A percentile compares a stretch with the other conserved stretches of the same genome.
Conservation (phyloP, 2,329 filamentous ascomycete genomes). For the Westerdykella sp. region DNA sequence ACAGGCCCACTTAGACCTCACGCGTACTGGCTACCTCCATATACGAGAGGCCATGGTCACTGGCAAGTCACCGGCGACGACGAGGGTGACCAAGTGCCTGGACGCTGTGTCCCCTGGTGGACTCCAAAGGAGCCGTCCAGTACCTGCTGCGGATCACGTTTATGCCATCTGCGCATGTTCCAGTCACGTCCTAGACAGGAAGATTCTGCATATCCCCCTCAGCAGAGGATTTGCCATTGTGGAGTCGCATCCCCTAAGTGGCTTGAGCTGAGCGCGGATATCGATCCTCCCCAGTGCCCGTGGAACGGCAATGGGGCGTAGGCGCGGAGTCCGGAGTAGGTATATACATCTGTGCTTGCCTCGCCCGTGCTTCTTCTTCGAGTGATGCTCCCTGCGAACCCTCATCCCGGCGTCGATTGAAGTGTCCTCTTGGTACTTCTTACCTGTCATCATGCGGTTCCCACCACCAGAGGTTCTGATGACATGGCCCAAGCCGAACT, state of each 20-base stretch:
- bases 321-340: slow-evolving; percentile 5
- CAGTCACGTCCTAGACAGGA: slow-evolving; percentile 18
- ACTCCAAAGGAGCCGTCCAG: slow-evolving; percentile 16
- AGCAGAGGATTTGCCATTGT: slow-evolving; percentile 16
- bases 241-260: slow-evolving; percentile 16
- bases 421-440: background rate
- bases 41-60: slow-evolving; percentile 12
- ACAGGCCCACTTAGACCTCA: slow-evolving; percentile 15
- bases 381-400: slow-evolving; percentile 25
- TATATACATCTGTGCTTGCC: slow-evolving; percentile 21
- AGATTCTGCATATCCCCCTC: slow-evolving; percentile 16
- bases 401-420: slow-evolving; percentile 7
- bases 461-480: slow-evolving; percentile 30
- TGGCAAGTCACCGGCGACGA: slow-evolving; percentile 22
- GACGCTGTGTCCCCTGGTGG: slow-evolving; percentile 19
- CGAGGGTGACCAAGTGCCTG: slow-evolving; percentile 15
- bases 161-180: slow-evolving; percentile 19
- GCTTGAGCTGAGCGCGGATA: slow-evolving; percentile 16
- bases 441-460: slow-evolving; percentile 23
- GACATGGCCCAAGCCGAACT: slow-evolving; percentile 41
- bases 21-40: slow-evolving; percentile 12
- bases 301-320: slow-evolving; percentile 10
- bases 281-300: background rate
- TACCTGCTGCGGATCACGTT: slow-evolving; percentile 19
- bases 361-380: slow-evolving; percentile 21